Conservation (phyloP, 768 basidiomycete genomes). For the Antrodiella citrinella region DNA sequence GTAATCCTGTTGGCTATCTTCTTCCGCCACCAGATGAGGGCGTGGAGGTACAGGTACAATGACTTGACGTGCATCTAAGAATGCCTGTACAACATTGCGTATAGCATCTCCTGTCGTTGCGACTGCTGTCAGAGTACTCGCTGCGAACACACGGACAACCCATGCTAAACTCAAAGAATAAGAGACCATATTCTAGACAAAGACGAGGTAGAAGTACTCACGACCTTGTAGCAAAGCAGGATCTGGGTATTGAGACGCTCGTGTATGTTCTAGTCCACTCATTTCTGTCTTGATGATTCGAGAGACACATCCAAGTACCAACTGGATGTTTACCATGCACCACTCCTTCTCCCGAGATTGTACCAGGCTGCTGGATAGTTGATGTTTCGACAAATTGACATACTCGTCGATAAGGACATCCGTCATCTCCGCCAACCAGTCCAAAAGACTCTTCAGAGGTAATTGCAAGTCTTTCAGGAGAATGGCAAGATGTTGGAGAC, state of each 20-base stretch:
- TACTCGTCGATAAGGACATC: slow-evolving; percentile 48
- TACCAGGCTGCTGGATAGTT: slow-evolving; percentile 12
- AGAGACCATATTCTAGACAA: neutral
- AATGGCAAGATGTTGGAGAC: slow-evolving; percentile 60
- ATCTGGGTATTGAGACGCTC: slow-evolving; percentile 46
- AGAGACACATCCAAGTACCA: slow-evolving; percentile 51
- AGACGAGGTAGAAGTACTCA: slow-evolving; percentile 29
- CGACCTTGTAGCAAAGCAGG: slow-evolving; percentile 47
- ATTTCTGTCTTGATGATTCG: slow-evolving; percentile 36
- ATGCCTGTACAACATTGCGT: slow-evolving; percentile 47
- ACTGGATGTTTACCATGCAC: slow-evolving; percentile 32
- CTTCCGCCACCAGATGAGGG: slow-evolving; percentile 16
- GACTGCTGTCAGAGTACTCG: slow-evolving; percentile 33
- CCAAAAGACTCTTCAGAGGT: slow-evolving; percentile 41
- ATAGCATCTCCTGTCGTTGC: slow-evolving; percentile 44
- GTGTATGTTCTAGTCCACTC: slow-evolving; percentile 15
- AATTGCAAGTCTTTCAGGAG: slow-evolving; percentile 48
- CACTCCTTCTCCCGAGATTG: slow-evolving; percentile 6
- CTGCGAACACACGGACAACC: slow-evolving; percentile 43
- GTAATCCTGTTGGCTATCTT: slow-evolving; percentile 76
- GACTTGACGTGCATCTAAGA: slow-evolving; percentile 48
- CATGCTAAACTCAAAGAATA: slow-evolving; percentile 36
- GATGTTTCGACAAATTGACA: slow-evolving; percentile 17
- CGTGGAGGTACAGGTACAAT: slow-evolving; percentile 37
- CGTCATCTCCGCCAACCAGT: slow-evolving; percentile 61